Evolutionary conservation across 352 stramenopile genomes (phyloP).

Genomic region (Pythium sp.): DNA sequence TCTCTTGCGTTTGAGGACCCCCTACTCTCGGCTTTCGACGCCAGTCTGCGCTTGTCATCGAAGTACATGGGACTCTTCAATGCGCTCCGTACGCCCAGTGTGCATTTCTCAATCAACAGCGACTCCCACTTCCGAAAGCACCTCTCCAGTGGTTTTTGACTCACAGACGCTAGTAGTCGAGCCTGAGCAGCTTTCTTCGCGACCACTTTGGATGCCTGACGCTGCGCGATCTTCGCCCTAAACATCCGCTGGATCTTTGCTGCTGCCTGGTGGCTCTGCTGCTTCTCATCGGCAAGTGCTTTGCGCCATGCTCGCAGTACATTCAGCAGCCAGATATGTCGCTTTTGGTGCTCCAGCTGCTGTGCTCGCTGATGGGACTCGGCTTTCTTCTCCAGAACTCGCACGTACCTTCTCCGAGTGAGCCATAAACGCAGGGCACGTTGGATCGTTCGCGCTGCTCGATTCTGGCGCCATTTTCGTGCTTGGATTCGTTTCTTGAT

Average conservation of each 20-base stretch:
- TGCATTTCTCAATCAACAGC: constrained; percentile 42
- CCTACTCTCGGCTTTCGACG: constrained; percentile 16
- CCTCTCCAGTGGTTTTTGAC: constrained; percentile 53
- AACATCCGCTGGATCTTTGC: constrained; percentile 53
- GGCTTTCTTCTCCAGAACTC: constrained; percentile 33
- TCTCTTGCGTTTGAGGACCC: constrained; percentile 1
- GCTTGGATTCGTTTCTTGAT: constrained; percentile 30
- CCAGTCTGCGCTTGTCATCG: constrained; percentile 20
- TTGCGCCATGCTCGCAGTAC: constrained; percentile 27
- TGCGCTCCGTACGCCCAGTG: constrained; percentile 38
- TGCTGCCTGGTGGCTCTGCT: constrained; percentile 25
- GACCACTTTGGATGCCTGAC: constrained; percentile 35
- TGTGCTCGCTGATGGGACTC: constrained; percentile 13
- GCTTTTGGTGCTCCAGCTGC: constrained; percentile 15
- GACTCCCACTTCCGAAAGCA: constrained; percentile 63
- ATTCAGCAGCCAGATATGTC: constrained; percentile 16
- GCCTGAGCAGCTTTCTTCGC: constrained; percentile 50
- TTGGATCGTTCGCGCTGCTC: constrained; percentile 50
- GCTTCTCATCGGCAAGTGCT: constrained; percentile 12
- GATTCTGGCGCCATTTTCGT: constrained; percentile 32
- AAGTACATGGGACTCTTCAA: constrained; percentile 10
- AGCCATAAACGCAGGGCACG: constrained; percentile 37
- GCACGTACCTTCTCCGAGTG: constrained; percentile 40
- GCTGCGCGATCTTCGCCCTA: constrained; percentile 37
- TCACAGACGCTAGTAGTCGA: constrained; percentile 37